Percentiles rank a stretch among this genome's conserved stretches.
Conservation (phyloP, 371 early-diverging fungal species). For the Mortierella sp. region DNA sequence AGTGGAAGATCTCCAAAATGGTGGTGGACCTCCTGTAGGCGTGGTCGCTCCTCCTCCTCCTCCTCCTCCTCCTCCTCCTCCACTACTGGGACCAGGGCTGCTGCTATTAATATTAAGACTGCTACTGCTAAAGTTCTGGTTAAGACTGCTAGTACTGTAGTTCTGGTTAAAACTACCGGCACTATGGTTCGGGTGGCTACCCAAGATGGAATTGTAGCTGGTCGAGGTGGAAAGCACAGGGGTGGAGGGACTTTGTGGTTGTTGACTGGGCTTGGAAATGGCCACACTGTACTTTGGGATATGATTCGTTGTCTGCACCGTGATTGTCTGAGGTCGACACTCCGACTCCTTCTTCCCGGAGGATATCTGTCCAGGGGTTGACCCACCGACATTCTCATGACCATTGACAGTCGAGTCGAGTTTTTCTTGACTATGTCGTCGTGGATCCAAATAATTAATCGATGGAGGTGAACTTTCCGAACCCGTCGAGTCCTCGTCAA, state of each 20-base stretch:
- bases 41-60: background rate
- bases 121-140: no score
- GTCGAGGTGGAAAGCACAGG: conserved; percentile 31
- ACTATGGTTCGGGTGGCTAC: conserved; percentile 14
- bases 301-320: conserved; percentile 37
- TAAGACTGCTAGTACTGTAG: conserved; percentile 8
- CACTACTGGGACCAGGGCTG: background rate
- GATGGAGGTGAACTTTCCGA: conserved; percentile 35
- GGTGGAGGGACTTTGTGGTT: conserved; percentile 24
- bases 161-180: conserved; percentile 5
- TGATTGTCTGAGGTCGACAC: conserved; percentile 40
- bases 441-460: no score
- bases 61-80: background rate
- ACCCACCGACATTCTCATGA: no score
- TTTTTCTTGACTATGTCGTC: no score
- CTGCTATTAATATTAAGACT: conserved; percentile 5
- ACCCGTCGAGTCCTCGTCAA: conserved; percentile 39
- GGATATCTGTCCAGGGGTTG: no score
- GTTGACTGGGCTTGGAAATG: conserved; percentile 24
- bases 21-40: background rate
- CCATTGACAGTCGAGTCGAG: no score
- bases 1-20: conserved; percentile 32
- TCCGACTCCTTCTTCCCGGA: conserved; percentile 15
- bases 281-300: conserved; percentile 42
- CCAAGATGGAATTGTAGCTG: conserved; percentile 28